Evolutionary conservation across 2,329 filamentous ascomycete species (phyloP).

Genomic region (Huntiella abstrusa): DNA sequence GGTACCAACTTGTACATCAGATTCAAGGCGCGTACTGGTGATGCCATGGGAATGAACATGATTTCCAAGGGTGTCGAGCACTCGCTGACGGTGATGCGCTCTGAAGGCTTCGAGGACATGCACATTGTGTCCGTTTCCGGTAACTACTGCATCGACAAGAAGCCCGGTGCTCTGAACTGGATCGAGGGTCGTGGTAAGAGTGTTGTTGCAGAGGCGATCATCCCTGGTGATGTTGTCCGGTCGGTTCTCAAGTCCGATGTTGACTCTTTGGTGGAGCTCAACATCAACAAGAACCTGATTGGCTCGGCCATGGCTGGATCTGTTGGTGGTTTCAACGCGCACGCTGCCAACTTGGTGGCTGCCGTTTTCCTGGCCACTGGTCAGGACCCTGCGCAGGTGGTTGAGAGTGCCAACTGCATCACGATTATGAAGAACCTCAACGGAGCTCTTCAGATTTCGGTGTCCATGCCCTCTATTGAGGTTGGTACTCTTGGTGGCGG

Average conservation of each 20-base stretch:
- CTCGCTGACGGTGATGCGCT: constrained; percentile 72
- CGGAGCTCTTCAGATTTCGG: constrained; percentile 84
- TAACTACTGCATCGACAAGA: constrained; percentile 98
- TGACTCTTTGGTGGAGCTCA: constrained; percentile 79
- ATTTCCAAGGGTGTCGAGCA: constrained; percentile 98
- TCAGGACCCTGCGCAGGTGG: constrained; percentile 92
- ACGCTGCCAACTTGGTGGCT: constrained; percentile 92
- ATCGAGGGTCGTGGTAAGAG: constrained; percentile 96
- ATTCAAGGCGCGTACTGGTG: constrained; percentile 96
- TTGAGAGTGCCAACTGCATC: constrained; percentile 94
- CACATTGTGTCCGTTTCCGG: constrained; percentile 81
- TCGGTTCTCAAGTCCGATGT: constrained; percentile 86
- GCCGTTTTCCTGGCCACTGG: constrained; percentile 91
- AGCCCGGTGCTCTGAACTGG: constrained; percentile 94
- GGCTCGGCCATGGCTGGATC: constrained; percentile 93
- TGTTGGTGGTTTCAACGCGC: constrained; percentile 92
- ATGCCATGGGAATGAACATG: constrained; percentile 99
- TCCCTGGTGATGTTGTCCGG: constrained; percentile 71
- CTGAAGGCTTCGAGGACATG: constrained; percentile 93
- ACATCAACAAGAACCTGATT: constrained; percentile 87
- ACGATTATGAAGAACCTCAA: constrained; percentile 97
- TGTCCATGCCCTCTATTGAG: constrained; percentile 96
- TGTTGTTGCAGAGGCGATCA: constrained; percentile 90
- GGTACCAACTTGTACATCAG: constrained; percentile 92
- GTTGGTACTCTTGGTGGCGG: constrained; percentile 93